Evolutionary conservation across 2,329 filamentous ascomycete genomes (phyloP), one percentile per base, ranked within the genome.

Genomic region (Diplodia intermedia): DNA sequence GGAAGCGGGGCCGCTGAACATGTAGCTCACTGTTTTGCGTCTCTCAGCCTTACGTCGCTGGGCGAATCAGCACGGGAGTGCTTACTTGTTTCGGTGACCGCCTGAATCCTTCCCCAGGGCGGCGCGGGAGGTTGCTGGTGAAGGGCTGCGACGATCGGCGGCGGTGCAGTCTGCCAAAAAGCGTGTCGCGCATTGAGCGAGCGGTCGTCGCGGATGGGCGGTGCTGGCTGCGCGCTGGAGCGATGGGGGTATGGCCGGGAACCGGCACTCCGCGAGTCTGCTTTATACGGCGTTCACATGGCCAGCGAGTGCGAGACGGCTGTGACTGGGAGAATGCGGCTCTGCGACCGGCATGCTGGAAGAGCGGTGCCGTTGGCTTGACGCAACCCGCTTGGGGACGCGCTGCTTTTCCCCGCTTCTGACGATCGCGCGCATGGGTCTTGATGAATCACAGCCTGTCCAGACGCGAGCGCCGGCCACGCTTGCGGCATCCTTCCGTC

Each of bases 221-320:
- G 36, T 38, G 52, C 8, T 38, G 36, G 36, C 36, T 11, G 36
- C 11, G 33, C 40, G 29, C n/a, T 9, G 20, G 43, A 40, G 33
- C 33, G 23, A 31, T n/a, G 14, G 29, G 26, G 52, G 29, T 31
- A 31, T 26, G 26, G 26, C 15, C 29, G 43, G 47, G 60, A 62
- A 26, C 4, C n/a, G 33, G 15, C 29, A 11, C 23, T 52, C 38
- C 56, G 9, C 23, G 43, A 63, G 40, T 63, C 43, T 47, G 53
- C 53, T 57, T 56, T 66, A 66, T 66, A 57, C 65, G n/a, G 65
- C 43, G 12, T 60, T 66, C 65, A 66, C 65, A 66, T 66, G 65
- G 65, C 33, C 38, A n/a, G 43, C 43, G 26, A 20, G 60, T 63
- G 60, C 29, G 47, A 50, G 63, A 57, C 20, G 53, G 26, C 38